A percentile compares a stretch with the other conserved stretches of the same genome.
phyloP scores from a whole-genome alignment of 306 rosid species.

The Cucurbita maxima region DNA sequence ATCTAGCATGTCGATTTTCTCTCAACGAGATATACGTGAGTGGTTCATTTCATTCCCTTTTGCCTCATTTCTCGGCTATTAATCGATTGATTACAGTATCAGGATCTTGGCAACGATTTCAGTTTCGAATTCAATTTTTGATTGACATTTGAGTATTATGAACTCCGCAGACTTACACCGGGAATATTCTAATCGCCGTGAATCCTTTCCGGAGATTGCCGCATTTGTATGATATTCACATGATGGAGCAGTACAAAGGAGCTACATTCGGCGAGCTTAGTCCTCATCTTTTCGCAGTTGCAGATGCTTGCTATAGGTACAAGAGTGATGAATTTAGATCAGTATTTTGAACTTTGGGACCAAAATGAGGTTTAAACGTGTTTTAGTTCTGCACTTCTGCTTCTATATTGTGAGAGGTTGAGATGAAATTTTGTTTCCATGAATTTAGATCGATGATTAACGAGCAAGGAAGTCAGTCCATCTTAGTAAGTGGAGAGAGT shows the following conservation, averaged over 20 bases:
- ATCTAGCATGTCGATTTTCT: conserved; percentile 48
- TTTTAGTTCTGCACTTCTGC: no score
- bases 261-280: conserved; percentile 82
- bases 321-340: neutral
- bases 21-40: conserved; percentile 84
- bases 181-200: conserved; percentile 77
- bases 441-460: conserved; percentile 62
- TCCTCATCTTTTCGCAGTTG: conserved; percentile 89
- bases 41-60: conserved; percentile 1
- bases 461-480: conserved; percentile 70
- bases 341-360: no score
- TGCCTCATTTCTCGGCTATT: neutral
- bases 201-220: conserved; percentile 77
- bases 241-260: conserved; percentile 88
- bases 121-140: neutral
- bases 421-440: neutral
- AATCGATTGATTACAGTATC: neutral
- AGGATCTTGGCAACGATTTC: neutral
- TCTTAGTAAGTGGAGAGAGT: conserved; percentile 85
- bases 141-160: neutral
- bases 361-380: no score
- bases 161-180: conserved; percentile 56
- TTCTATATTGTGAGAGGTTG: neutral
- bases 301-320: conserved; percentile 71
- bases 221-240: conserved; percentile 64